Evolutionary conservation across 176 grass and related monocot species (phyloP), one percentile per base, ranked within the genome.

Genomic region (Zoysia pacifica): DNA sequence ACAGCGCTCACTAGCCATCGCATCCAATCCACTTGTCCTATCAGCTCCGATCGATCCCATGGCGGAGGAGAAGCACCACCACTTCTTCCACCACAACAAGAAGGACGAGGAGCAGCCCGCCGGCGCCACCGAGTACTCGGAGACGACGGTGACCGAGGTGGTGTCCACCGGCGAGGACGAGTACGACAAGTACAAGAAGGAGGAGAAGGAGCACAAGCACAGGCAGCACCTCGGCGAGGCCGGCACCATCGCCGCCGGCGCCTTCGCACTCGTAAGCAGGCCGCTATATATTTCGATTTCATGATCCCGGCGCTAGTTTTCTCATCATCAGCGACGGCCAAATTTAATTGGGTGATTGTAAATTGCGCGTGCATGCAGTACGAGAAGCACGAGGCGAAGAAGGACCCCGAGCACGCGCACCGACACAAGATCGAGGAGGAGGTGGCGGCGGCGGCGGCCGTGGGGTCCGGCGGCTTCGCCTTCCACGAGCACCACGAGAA

Each of bases 401-500:
- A 93, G 82, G 91, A 93, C 67, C 84, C 84, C 13, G 91, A 90
- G 72, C 70, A 93, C 76, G 84, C 84, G 13, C 81, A 81, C 55
- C 77, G 69, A 42, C 91, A 93, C 84, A 93, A 90, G 84, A 85
- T 93, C 50, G 87, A 87, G 87, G 91, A 93, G 81, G 91, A 85
- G 61, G 5, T 93, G 14, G 87, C 91, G 2, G 91, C 87, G 12
- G 84, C 81, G 6, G 84, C 80, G 10, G 84, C 79, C 45, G 86
- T 86, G 4, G 90, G 90, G 2, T 61, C 86, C 44, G 90, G 86
- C 16, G 90, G 90, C n/a, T 89, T 73, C 64, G 90, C 80, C 13
- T 92, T 92, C 75, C 90, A 92, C 48, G 86, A 92, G 90, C 91
- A 90, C 80, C 91, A 93, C 59, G 87, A 93, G 84, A 90, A 93